These are phyloP conservation scores for Rutidosis leptorrhynchoides DNA, from an alignment of 129 eudicot species.

Conservation along the genomic window DNA sequence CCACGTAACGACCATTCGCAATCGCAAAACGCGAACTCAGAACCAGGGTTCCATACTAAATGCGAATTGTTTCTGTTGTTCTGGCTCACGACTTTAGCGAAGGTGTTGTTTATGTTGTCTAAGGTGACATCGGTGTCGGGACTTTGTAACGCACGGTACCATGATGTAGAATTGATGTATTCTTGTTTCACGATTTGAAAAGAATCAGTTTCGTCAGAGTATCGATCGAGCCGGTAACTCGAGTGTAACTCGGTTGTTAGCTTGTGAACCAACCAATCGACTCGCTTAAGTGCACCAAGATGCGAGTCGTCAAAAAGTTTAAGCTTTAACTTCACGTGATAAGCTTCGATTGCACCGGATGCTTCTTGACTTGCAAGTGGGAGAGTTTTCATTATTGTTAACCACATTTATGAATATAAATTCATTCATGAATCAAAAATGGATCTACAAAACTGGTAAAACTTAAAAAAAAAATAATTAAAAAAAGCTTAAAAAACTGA, in stretches of 20 bases:
- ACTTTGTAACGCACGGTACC: conserved; percentile 82
- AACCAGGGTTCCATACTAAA: conserved; percentile 89
- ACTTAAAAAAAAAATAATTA: neutral
- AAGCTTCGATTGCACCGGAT: conserved; percentile 93
- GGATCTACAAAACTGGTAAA: neutral
- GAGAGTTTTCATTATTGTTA: conserved; percentile 59
- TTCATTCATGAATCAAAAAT: conserved; percentile 1
- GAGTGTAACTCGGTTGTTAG: conserved; percentile 89
- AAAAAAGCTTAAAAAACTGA: conserved; percentile 8
- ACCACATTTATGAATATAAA: conserved; percentile 78
- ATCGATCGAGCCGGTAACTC: conserved; percentile 89
- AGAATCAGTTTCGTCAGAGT: conserved; percentile 88
- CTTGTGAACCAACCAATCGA: conserved; percentile 95
- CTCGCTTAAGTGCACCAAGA: conserved; percentile 83
- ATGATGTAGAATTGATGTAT: conserved; percentile 79
- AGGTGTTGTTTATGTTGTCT: conserved; percentile 38
- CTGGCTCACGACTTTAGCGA: conserved; percentile 70
- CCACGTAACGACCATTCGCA: conserved; percentile 89
- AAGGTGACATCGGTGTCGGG: conserved; percentile 61
- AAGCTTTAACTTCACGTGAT: conserved; percentile 82
- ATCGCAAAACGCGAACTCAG: conserved; percentile 91
- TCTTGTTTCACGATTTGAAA: conserved; percentile 76
- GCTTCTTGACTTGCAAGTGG: conserved; percentile 96
- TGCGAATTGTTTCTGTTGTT: conserved; percentile 37
- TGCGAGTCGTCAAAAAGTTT: conserved; percentile 80